Percentiles rank a stretch among this genome's conserved stretches.
phyloP scores from a whole-genome alignment of 2,329 filamentous ascomycete species.

The Lecanicillium sp. region DNA sequence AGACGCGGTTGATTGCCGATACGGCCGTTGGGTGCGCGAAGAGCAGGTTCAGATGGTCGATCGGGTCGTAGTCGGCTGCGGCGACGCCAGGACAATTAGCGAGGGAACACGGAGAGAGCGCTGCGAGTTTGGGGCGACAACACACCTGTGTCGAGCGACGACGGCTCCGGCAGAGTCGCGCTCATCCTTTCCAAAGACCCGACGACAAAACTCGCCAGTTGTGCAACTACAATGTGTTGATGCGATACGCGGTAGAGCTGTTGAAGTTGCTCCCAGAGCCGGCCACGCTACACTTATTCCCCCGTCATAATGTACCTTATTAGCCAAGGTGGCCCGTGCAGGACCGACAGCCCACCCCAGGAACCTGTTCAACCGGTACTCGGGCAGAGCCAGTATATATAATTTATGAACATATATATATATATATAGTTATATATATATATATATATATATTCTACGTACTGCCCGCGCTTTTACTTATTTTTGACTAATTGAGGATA shows the following conservation, averaged over 20 bases:
- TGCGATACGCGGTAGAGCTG: too few species aligned
- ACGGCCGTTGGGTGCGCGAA: slow-evolving; percentile 88
- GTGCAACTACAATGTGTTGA: neutral
- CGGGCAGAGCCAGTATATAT: too few species aligned
- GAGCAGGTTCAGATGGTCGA: slow-evolving; percentile 86
- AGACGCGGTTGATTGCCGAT: slow-evolving; percentile 67
- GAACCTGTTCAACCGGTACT: too few species aligned
- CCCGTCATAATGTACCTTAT: too few species aligned
- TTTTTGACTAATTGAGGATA: too few species aligned
- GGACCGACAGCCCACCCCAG: too few species aligned
- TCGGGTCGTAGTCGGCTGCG: slow-evolving; percentile 81
- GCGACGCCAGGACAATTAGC: slow-evolving; percentile 1
- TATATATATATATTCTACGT: too few species aligned
- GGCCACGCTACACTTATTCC: neutral
- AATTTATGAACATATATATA: too few species aligned
- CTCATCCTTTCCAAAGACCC: slow-evolving; percentile 11
- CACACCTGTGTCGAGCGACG: slow-evolving; percentile 14
- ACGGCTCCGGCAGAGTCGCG: slow-evolving; percentile 8
- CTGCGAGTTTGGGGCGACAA: neutral
- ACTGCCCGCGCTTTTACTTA: too few species aligned
- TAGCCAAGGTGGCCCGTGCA: too few species aligned
- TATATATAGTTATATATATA: too few species aligned
- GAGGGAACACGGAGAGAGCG: neutral
- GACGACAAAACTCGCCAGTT: neutral
- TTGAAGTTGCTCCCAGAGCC: neutral